Conservation (phyloP, 352 stramenopile genomes). For the Pilasporangium apinafurcum region DNA sequence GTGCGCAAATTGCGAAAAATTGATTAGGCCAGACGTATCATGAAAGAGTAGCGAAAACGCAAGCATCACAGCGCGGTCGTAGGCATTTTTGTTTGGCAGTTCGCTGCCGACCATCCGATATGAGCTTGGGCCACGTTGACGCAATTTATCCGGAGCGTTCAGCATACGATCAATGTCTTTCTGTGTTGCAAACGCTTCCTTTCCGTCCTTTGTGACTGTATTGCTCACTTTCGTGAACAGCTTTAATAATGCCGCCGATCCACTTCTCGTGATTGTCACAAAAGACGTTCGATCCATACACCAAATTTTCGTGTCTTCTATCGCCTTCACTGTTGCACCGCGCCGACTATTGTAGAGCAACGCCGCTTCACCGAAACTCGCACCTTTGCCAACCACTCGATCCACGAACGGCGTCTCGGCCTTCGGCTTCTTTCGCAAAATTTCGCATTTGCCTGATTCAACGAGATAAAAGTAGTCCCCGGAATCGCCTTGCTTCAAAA, state of each 20-base stretch:
- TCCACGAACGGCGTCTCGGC: slow-evolving; percentile 48
- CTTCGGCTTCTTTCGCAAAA: slow-evolving; percentile 62
- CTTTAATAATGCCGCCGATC: slow-evolving; percentile 67
- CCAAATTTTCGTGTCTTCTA: slow-evolving; percentile 90
- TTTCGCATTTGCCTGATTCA: slow-evolving; percentile 68
- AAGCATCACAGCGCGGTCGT: slow-evolving; percentile 53
- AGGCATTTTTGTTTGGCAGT: slow-evolving; percentile 17
- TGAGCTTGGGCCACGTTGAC: slow-evolving; percentile 6
- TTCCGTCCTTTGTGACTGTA: slow-evolving; percentile 21
- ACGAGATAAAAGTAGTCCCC: slow-evolving; percentile 87
- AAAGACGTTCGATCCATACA: slow-evolving; percentile 88
- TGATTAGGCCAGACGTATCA: slow-evolving; percentile 64
- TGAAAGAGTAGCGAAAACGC: slow-evolving; percentile 68
- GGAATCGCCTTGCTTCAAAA: slow-evolving; percentile 72
- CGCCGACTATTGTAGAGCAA: slow-evolving; percentile 95
- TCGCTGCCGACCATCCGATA: slow-evolving; percentile 1
- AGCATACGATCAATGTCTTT: slow-evolving; percentile 57
- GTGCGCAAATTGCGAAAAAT: slow-evolving; percentile 87
- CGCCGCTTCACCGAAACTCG: slow-evolving; percentile 94
- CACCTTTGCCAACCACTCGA: slow-evolving; percentile 54
- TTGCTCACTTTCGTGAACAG: slow-evolving; percentile 65
- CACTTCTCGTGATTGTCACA: slow-evolving; percentile 76
- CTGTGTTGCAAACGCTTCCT: slow-evolving; percentile 57
- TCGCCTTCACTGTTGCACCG: slow-evolving; percentile 84
- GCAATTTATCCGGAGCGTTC: slow-evolving; percentile 20